Conservation (phyloP, 257 asterid species). For the Coffea eugenioides region DNA sequence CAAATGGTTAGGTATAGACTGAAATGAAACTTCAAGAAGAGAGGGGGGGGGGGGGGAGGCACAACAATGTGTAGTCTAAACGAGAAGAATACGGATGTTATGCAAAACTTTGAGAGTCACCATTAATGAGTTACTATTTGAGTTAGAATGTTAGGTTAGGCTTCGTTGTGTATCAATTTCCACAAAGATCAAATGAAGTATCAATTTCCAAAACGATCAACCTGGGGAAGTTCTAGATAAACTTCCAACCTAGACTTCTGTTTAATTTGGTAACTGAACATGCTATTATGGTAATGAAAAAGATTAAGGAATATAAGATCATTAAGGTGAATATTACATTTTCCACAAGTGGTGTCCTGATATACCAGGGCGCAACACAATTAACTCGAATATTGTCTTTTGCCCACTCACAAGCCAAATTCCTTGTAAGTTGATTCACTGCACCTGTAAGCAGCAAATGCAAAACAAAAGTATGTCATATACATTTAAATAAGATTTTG, state of each 20-base stretch:
- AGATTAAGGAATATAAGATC: conserved; percentile 7
- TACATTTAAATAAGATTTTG: conserved; percentile 9
- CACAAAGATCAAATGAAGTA: neutral
- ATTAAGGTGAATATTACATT: conserved; percentile 40
- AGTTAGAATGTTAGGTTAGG: too few species aligned
- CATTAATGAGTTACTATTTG: neutral
- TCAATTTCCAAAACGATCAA: neutral
- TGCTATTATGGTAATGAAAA: neutral
- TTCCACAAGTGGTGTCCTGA: conserved; percentile 78
- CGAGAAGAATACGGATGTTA: neutral
- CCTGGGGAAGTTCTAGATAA: neutral
- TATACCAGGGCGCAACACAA: conserved; percentile 91
- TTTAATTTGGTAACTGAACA: neutral
- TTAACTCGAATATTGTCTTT: conserved; percentile 88
- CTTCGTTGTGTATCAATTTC: neutral
- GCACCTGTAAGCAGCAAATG: conserved; percentile 58
- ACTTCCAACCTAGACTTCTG: neutral
- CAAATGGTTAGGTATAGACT: neutral
- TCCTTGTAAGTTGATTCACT: conserved; percentile 82
- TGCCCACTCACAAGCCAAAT: conserved; percentile 98
- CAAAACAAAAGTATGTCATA: conserved; percentile 4
- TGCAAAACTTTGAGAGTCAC: neutral
- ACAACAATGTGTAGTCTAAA: neutral
- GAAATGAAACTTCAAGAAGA: too few species aligned
- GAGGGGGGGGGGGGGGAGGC: neutral